phyloP scores from a whole-genome alignment of 495 filamentous ascomycete species.

The Letharia lupina region DNA sequence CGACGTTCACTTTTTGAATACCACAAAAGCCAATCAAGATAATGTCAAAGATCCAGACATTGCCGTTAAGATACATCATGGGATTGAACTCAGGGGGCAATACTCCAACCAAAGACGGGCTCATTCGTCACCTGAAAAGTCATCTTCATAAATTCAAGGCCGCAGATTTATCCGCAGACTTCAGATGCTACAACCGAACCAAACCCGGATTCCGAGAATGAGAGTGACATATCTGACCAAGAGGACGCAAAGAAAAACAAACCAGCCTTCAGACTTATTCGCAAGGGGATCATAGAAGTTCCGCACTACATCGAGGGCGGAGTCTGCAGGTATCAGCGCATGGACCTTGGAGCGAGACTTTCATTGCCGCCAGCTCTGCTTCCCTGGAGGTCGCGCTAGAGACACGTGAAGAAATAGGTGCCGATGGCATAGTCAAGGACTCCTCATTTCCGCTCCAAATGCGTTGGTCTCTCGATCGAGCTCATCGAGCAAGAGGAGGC shows the following conservation, averaged over 20 bases:
- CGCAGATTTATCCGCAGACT: background rate
- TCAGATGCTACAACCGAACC: slow-evolving; percentile 5
- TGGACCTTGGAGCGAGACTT: background rate
- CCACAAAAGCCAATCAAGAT: background rate
- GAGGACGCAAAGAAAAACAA: slow-evolving; percentile 2
- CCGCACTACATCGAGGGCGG: background rate
- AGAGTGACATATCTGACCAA: background rate
- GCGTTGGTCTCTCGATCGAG: no score
- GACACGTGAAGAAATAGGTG: no score
- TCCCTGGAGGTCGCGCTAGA: background rate
- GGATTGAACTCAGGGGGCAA: background rate
- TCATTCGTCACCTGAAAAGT: background rate
- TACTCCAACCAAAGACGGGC: background rate
- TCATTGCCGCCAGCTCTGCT: background rate
- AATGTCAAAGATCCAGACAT: background rate
- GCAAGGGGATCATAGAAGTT: slow-evolving; percentile 1
- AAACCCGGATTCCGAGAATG: slow-evolving; percentile 1
- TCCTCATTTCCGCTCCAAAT: no score
- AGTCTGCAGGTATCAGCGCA: background rate
- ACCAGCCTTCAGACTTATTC: slow-evolving; percentile 5
- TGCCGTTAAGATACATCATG: background rate
- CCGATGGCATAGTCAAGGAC: no score
- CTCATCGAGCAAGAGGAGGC: no score
- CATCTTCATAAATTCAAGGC: background rate
- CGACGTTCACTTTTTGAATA: slow-evolving; percentile 2